Evolutionary conservation across 2,329 filamentous ascomycete genomes (phyloP), one percentile per base, ranked within the genome.

Genomic region (Aciculosporium take): DNA sequence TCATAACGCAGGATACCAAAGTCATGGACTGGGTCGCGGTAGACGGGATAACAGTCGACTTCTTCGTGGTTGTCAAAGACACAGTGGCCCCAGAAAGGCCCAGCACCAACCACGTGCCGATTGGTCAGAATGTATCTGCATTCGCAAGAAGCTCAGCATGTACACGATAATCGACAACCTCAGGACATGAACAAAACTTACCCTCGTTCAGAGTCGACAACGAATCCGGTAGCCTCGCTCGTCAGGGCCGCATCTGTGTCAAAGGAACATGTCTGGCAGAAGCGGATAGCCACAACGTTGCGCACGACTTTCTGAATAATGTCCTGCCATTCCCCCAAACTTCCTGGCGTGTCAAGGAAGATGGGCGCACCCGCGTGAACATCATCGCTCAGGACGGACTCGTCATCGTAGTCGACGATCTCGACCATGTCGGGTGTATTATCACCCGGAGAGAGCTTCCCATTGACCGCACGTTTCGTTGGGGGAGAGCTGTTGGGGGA

Each of bases 11-110:
- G 75, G 53, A 98, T 93, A 47, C 91, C 91, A 54, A 98, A 98
- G 62, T 98, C 91, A 69, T 98, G 91, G 23, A 98, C 89, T 13
- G 91, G 93, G 56, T 98, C 91, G 55, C 91, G 86, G 65, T 98
- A 98, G 38, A 98, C 87, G 7, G 91, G 91, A 56, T 87, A 85
- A 37, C 93, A 89, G 59, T 98, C 91, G 52, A 91, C 91, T 68
- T 93, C 74, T 51, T 98, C 91, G 62, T 98, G 91, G 58, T 98
- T 98, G 61, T 98, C 93, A 60, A 98, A 98, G 51, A 98, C 88
- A 58, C 84, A 88, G 65, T 94, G 95, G 37, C 91, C 91, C 82
- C 89, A 96, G 63, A 98, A 98, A 1, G 91, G 91, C 1, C 91
- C 91, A 1, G 91, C 75, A 49, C 91, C 87, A 32, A 96, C 91